Evolutionary conservation across 2,329 filamentous ascomycete genomes (phyloP), one percentile per base, ranked within the genome.

Genomic region (Colletotrichum aenigma): DNA sequence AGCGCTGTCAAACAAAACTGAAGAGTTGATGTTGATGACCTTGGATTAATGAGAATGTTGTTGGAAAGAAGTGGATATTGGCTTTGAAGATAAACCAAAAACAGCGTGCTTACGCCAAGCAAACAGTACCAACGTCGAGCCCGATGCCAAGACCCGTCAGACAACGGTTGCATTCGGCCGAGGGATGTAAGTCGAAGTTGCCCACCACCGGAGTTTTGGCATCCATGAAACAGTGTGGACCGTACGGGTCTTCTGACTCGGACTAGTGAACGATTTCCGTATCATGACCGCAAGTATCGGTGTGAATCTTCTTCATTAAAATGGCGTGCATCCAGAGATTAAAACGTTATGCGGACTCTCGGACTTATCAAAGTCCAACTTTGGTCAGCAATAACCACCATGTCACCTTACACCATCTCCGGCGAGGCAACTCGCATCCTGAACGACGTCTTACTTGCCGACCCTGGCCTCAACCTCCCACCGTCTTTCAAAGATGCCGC

Each of bases 391-490:
- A 24, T 12, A 15, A 56, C 4, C 21, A 4, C 52, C 24, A 58
- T 58, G 55, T 28, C 24, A 28, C 1, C 0, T 0, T 58, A 58
- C 55, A 26, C 55, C 21, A 28, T 58, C 55, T 58, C 26, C 24
- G n/a, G 3, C 55, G 55, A 58, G 55, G 21, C 55, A 10, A 6
- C 58, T 34, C 58, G 71, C 3, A 64, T 74, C n/a, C 38, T 74
- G 5, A 56, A 56, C 13, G 71, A 74, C 4, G 32, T 74, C 5
- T 43, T 74, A 8, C 71, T 74, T 6, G 7, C 30, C 15, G 71
- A 74, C 28, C 21, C 38, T 16, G 55, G 66, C 8, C 15, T 74
- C 4, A 26, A 38, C 1, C 32, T 74, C 26, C 58, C 56, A 6
- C 1, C 16, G 2, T 56, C 66, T 6, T 74, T 74, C 26, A 64